phyloP scores from a whole-genome alignment of 140 eudicot species.

The Cichorium intybus region DNA sequence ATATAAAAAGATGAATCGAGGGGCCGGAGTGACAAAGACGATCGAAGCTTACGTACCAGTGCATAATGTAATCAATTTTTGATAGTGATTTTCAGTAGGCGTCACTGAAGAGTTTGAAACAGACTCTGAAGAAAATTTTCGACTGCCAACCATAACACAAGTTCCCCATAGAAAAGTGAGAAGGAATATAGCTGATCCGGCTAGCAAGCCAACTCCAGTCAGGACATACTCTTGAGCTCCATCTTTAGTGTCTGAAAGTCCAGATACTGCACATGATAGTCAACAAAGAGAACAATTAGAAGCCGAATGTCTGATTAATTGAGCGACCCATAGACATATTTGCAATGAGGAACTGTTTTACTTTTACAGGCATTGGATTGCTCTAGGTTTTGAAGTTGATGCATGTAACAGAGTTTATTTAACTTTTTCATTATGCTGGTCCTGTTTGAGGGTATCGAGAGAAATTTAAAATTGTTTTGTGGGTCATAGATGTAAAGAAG shows the following conservation, averaged over 20 bases:
- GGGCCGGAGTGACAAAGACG: not conserved
- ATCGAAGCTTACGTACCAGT: conserved; percentile 39
- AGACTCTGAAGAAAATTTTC: conserved; percentile 20
- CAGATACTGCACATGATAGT: conserved; percentile 50
- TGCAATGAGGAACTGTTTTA: not conserved
- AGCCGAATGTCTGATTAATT: too few species aligned
- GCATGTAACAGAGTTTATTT: not conserved
- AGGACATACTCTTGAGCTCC: conserved; percentile 63
- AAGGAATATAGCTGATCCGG: conserved; percentile 70
- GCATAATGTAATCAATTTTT: conserved; percentile 30
- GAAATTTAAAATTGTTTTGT: not conserved
- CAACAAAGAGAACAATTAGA: not conserved
- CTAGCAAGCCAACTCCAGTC: conserved; percentile 75
- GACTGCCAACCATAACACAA: conserved; percentile 56
- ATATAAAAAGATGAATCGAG: not conserved
- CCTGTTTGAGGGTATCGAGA: not conserved
- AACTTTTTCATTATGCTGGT: not conserved
- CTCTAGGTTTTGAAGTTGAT: too few species aligned
- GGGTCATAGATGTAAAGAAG: conserved; percentile 1
- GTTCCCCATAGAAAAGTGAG: conserved; percentile 82
- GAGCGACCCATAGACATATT: too few species aligned
- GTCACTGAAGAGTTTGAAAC: conserved; percentile 14
- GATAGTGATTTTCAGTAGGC: conserved; percentile 25
- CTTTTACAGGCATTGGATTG: too few species aligned
- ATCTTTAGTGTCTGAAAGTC: conserved; percentile 49